phyloP scores from a whole-genome alignment of 2,329 filamentous ascomycete genomes.

The Endothia cerciana region DNA sequence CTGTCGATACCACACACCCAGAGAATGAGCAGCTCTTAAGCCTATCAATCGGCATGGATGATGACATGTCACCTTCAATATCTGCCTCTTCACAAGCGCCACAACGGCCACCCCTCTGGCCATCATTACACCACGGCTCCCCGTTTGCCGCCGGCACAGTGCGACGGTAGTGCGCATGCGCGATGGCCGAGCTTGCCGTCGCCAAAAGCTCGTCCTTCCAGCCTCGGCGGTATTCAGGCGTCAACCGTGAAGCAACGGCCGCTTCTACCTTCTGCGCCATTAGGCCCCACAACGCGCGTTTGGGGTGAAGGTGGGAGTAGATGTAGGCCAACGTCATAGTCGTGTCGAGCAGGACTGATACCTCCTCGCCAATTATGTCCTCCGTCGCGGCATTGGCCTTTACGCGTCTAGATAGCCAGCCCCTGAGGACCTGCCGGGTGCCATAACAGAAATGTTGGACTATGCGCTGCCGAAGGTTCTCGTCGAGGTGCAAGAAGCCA shows the following conservation, averaged over 20 bases:
- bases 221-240: not conserved
- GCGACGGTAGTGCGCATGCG: constrained; percentile 4
- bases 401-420: not conserved
- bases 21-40: not conserved
- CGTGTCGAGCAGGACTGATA: not conserved
- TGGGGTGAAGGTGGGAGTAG: not conserved
- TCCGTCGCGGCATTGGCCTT: too few relatives aligned
- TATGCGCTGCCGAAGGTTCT: not conserved
- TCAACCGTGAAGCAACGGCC: not conserved
- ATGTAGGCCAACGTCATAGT: not conserved
- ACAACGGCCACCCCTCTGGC: not conserved
- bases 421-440: not conserved
- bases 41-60: not conserved
- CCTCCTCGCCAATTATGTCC: too few relatives aligned
- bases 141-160: too few relatives aligned
- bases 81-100: not conserved
- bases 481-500: constrained; percentile 1
- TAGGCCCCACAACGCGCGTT: not conserved
- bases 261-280: constrained; percentile 2
- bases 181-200: constrained; percentile 1
- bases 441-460: not conserved
- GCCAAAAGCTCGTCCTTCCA: not conserved
- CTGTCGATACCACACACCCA: not conserved
- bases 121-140: too few relatives aligned
- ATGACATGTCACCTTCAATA: not conserved